Evolutionary conservation across 371 early-diverging fungal species (phyloP).

Genomic region (Mortierella sp.): DNA sequence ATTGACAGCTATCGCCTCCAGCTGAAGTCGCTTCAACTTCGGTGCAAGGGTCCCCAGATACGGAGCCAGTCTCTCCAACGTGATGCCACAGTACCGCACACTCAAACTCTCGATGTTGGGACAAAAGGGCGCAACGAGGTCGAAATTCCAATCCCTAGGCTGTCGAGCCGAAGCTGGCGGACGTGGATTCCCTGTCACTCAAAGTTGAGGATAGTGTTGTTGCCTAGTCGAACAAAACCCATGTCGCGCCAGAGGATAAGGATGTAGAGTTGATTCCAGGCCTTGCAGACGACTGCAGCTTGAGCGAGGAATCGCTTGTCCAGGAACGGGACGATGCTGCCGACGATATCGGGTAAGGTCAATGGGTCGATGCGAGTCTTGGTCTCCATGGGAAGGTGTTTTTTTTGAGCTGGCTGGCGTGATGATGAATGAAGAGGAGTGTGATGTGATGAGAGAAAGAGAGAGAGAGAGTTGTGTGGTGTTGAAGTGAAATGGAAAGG

Average conservation of each 20-base stretch:
- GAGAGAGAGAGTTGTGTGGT: too few species aligned
- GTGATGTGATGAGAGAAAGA: too few species aligned
- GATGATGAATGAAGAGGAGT: background rate
- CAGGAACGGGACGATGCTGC: background rate
- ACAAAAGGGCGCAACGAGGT: background rate
- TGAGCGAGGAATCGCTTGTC: background rate
- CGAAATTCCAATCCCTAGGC: background rate
- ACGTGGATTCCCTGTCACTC: background rate
- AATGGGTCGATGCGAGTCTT: background rate
- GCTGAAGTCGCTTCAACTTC: too few species aligned
- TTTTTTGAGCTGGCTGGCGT: background rate
- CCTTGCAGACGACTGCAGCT: background rate
- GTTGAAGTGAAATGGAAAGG: too few species aligned
- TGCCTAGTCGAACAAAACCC: background rate
- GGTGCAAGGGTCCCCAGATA: background rate
- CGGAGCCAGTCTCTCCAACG: background rate
- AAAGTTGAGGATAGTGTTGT: background rate
- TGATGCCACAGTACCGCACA: background rate
- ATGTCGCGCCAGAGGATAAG: constrained; percentile 6
- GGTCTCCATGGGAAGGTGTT: background rate
- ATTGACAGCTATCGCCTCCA: too few species aligned
- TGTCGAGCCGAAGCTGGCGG: background rate
- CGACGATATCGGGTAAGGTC: constrained; percentile 12
- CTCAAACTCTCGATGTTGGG: background rate
- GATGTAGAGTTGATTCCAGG: background rate